Evolutionary conservation across 2,329 filamentous ascomycete species (phyloP), one percentile per base, ranked within the genome.

Genomic region (Scedosporium boydii): DNA sequence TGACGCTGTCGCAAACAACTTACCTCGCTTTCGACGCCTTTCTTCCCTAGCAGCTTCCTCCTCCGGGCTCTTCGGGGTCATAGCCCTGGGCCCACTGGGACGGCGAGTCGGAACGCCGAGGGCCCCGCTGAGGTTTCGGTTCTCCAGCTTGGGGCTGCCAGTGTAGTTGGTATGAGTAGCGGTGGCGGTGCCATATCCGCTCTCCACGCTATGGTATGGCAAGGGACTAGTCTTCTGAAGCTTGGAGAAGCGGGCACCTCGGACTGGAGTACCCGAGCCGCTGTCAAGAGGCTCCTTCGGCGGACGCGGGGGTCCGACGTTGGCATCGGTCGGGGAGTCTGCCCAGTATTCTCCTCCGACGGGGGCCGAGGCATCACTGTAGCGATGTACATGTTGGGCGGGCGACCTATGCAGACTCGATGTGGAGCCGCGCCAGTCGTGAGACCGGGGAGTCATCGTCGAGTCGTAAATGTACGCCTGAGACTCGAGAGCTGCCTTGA

Each of bases 401-500:
- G 78, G 76, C 65, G 82, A 80, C 7, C 83, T 80, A 68, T 81
- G 75, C 6, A 88, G 75, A 65, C 82, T 86, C 44, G 81, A 84
- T 56, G 78, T 80, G 1, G 85, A 88, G 12, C 83, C 81, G 6
- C 78, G 83, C 84, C 85, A 88, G 62, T 87, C 83, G 0, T 83
- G 76, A 0, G 84, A 87, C 61, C 76, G 77, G 3, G 85, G 85
- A 34, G 84, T 86, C 76, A 80, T 80, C 1, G 84, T 80, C 1
- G 78, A 77, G 66, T 86, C 83, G 70, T 85, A 92, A 62, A 87
- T 82, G 61, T 88, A 82, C 3, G 89, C 90, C 64, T 89, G 87
- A 7, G 82, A 84, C 75, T 93, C 90, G 21, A 93, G 79, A 1
- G 87, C 84, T 27, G 84, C 88, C 68, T 89, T 86, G 73, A 91